Base-by-base conservation (phyloP, 345 rosid genomes). In the Pistacia integerrima region DNA sequence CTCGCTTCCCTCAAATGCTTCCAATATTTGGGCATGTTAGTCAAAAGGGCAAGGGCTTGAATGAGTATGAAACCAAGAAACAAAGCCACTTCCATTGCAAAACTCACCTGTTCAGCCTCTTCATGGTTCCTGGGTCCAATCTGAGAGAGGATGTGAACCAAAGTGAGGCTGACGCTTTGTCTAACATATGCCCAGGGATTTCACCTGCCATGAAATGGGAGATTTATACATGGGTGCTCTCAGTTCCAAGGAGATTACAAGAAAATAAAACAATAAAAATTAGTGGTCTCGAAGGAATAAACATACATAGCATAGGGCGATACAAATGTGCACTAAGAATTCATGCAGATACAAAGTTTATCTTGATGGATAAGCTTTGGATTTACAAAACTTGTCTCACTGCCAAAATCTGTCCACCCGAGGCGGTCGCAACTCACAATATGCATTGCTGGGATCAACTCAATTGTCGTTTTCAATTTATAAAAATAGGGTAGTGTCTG, bases 1-100 rank as follows among this genome's bases (percentile, higher is more conserved):
- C 44, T 72, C 60, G 4, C 33, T 33, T 38, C 76, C 74, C 83
- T 80, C 79, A 75, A 76, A 80, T 60, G 76, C 76, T 80, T 75
- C 76, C 83, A 80, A 66, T 76, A 38, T 71, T 71, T 64, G 70
- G 82, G 76, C 82, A 79, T 5, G 46, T 62, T 35, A 61, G 60
- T 51, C 36, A n/a, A 3, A 57, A 8, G 11, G 17, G 12, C 64
- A 25, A 25, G 30, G 64, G 36, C 64, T 60, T 22, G 33, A n/a
- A 16, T 10, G n/a, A 12, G 61, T 8, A 57, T 57, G 28, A 16
- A 20, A 57, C 62, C 28, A 58, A 20, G 62, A 58, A 58, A 58
- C 20, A 22, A 30, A 58, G 62, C 57, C 57, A 18, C 20, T 25
- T 14, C 41, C 57, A 11, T 18, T 12, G 25, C 62, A 41, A 65